Base-by-base conservation (phyloP, 352 stramenopile genomes). In the Halophytophthora batemanensis region DNA sequence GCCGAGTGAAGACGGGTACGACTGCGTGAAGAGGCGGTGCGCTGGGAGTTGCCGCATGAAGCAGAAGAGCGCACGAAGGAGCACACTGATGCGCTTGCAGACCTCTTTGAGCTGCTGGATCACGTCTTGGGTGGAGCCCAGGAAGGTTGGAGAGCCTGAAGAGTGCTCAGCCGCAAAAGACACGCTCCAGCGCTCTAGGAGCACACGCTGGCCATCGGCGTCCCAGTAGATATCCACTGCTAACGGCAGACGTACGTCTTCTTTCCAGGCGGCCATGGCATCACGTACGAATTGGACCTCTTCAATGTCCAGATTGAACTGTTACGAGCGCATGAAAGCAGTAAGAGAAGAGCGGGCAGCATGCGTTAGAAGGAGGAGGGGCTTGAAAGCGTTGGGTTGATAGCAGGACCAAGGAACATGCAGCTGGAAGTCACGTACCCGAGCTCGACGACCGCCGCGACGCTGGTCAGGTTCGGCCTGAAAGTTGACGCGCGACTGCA, bases 231-330 rank as follows among this genome's bases (percentile, higher is more conserved):
- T 76, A 49, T 86, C 77, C 36, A 94, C 69, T 3, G 70, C 66
- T 25, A 95, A 50, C 23, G 84, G 84, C 37, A 71, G 46, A 25
- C 82, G 71, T 10, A 92, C 81, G 54, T 92, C 77, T 28, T 91
- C 79, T 33, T 78, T 77, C 77, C 77, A 93, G 6, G 65, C 47
- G 2, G 60, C 44, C 72, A 95, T 87, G 15, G 69, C 59, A 0
- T 92, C 80, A 15, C 84, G 77, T 14, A 95, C 66, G 18, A 71
- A 66, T 21, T 61, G 66, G 21, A 89, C 56, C 51, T 93, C 84
- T 59, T 93, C 79, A 56, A 95, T 92, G 38, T 92, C 84, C 29
- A 95, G 50, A 48, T 93, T 92, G 49, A 95, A 89, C 66, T n/a
- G n/a, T n/a, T n/a, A n/a, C n/a, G n/a, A n/a, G n/a, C n/a, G n/a